phyloP scores from a whole-genome alignment of 202 grass and related monocot genomes.

The Zizania palustris region DNA sequence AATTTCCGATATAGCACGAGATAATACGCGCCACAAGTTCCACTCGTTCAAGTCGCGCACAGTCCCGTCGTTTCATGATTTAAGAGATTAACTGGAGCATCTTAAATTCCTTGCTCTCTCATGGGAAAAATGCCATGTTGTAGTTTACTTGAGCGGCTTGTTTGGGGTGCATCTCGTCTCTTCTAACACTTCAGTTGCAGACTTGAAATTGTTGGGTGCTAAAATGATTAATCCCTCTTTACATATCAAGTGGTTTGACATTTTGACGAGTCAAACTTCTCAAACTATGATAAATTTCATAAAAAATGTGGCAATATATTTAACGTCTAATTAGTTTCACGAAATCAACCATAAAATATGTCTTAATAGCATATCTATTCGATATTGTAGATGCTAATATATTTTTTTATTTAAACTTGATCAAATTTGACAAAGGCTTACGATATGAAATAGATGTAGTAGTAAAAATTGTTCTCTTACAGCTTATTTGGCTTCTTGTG shows the following conservation, averaged over 20 bases:
- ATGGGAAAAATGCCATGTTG: background rate
- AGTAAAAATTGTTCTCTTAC: background rate
- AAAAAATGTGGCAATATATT: too few species aligned
- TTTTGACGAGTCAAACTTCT: too few species aligned
- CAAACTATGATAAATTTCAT: too few species aligned
- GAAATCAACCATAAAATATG: too few species aligned
- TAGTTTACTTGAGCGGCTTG: background rate
- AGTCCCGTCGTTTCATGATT: background rate
- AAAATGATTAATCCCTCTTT: background rate
- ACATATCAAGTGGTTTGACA: too few species aligned
- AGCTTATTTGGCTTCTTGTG: background rate
- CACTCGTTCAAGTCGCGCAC: slow-evolving; percentile 8
- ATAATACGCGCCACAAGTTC: background rate
- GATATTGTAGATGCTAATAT: too few species aligned
- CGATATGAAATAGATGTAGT: background rate
- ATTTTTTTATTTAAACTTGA: too few species aligned
- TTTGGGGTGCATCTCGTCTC: background rate
- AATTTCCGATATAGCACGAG: slow-evolving; percentile 21
- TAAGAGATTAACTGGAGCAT: background rate
- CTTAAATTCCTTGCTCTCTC: background rate
- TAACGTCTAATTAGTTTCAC: too few species aligned
- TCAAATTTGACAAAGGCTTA: too few species aligned
- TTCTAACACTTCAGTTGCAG: background rate
- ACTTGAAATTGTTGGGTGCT: background rate
- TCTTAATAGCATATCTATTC: too few species aligned